Conservation (phyloP, 2,329 filamentous ascomycete species). For the Xylaria sp. region DNA sequence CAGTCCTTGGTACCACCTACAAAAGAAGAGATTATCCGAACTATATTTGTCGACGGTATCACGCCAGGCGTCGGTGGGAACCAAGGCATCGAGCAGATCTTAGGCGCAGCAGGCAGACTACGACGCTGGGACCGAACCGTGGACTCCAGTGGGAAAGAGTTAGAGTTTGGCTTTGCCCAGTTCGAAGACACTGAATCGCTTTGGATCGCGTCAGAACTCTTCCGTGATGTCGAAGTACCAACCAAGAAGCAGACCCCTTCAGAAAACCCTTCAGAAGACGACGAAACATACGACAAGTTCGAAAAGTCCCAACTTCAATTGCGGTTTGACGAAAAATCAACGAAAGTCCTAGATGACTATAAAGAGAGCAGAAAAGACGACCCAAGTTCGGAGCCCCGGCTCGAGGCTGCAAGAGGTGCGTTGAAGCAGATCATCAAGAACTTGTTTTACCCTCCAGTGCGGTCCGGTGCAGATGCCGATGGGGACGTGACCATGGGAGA, state of each 20-base stretch:
- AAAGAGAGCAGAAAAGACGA: slow-evolving; percentile 74
- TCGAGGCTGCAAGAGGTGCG: slow-evolving; percentile 75
- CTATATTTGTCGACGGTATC: slow-evolving; percentile 89
- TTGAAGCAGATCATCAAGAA: slow-evolving; percentile 76
- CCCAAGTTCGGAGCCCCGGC: slow-evolving; percentile 70
- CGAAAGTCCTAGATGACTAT: slow-evolving; percentile 87
- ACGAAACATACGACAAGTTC: slow-evolving; percentile 63
- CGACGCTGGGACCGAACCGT: slow-evolving; percentile 86
- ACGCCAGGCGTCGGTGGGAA: slow-evolving; percentile 82
- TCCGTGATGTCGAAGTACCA: slow-evolving; percentile 85
- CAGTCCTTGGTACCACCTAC: slow-evolving; percentile 83
- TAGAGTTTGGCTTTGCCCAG: slow-evolving; percentile 94
- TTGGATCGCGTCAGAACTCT: slow-evolving; percentile 83
- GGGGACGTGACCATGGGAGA: slow-evolving; percentile 79
- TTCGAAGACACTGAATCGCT: slow-evolving; percentile 93
- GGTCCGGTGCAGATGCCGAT: slow-evolving; percentile 66
- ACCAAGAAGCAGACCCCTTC: slow-evolving; percentile 75
- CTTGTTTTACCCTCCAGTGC: slow-evolving; percentile 74
- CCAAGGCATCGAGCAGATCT: slow-evolving; percentile 79
- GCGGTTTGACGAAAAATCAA: slow-evolving; percentile 82
- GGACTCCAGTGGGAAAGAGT: slow-evolving; percentile 74
- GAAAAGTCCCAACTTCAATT: slow-evolving; percentile 79
- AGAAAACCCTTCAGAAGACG: slow-evolving; percentile 55
- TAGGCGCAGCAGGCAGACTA: slow-evolving; percentile 80
- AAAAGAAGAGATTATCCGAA: slow-evolving; percentile 89